Evolutionary conservation across 2,329 filamentous ascomycete genomes (phyloP).

Genomic region (Gyromitra esculenta): DNA sequence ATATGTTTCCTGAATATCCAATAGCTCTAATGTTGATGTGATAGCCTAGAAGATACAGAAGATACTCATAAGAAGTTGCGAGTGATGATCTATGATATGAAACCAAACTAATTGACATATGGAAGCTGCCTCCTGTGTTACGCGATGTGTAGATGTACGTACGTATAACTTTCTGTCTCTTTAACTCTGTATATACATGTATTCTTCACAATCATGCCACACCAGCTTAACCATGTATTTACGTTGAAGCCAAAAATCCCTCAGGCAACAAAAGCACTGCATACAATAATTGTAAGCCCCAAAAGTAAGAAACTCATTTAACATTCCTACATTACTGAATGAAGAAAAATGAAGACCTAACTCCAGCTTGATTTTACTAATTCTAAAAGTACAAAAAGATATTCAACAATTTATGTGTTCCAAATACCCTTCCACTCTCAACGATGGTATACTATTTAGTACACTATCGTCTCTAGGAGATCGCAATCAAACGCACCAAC

Average conservation of each 20-base stretch:
- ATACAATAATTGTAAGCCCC: background rate
- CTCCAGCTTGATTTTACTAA: conserved; percentile 21
- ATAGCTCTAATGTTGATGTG: background rate
- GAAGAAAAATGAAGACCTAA: conserved; percentile 8
- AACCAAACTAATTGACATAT: background rate
- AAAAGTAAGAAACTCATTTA: background rate
- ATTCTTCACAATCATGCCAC: background rate
- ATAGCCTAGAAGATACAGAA: background rate
- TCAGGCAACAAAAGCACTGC: background rate
- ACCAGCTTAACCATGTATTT: background rate
- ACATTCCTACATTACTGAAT: background rate
- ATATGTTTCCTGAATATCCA: background rate
- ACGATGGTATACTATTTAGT: background rate
- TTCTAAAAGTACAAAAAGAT: conserved; percentile 37
- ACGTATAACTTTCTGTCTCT: background rate
- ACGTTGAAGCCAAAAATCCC: background rate
- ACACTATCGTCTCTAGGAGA: background rate
- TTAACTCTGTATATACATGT: background rate
- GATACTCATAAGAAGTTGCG: background rate
- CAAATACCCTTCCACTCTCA: background rate
- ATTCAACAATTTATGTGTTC: conserved; percentile 21
- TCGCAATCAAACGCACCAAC: conserved; percentile 1
- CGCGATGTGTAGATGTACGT: background rate
- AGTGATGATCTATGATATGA: background rate
- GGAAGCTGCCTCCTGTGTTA: no score